Percentiles rank a stretch among this genome's conserved stretches.
These are phyloP conservation scores for Hydnum rufescens DNA, from an alignment of 768 basidiomycete genomes.

Conservation along the genomic window DNA sequence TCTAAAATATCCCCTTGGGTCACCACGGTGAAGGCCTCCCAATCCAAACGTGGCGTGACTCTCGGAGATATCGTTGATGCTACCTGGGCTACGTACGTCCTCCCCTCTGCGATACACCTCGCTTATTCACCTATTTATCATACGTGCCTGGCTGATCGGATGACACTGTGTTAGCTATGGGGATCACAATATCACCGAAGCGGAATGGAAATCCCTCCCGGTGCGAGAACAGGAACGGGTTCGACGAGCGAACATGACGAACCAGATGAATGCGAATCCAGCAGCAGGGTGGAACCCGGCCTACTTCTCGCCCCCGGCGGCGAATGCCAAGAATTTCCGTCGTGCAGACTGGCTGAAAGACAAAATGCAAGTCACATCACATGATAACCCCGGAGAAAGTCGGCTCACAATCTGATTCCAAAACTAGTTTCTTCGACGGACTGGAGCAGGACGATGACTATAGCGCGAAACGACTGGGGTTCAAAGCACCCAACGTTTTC, in stretches of 20 bases:
- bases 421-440: conserved; percentile 37
- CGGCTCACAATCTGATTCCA: neutral
- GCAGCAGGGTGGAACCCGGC: conserved; percentile 11
- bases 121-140: no score
- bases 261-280: conserved; percentile 14
- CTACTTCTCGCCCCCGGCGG: conserved; percentile 5
- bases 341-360: conserved; percentile 59
- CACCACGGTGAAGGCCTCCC: conserved; percentile 46
- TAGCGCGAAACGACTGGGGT: conserved; percentile 41
- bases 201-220: conserved; percentile 40
- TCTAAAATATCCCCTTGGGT: conserved; percentile 39
- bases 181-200: conserved; percentile 43
- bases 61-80: conserved; percentile 50
- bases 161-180: conserved; percentile 33
- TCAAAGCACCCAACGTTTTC: conserved; percentile 60
- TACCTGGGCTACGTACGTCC: conserved; percentile 57
- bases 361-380: conserved; percentile 18
- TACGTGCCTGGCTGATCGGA: neutral
- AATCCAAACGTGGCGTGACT: conserved; percentile 36
- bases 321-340: conserved; percentile 1
- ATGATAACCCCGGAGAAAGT: neutral
- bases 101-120: no score
- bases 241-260: conserved; percentile 36
- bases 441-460: conserved; percentile 42
- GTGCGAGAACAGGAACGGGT: conserved; percentile 52